Conservation (phyloP, 108 stramenopile species). For the Asterionellopsis glacialis region DNA sequence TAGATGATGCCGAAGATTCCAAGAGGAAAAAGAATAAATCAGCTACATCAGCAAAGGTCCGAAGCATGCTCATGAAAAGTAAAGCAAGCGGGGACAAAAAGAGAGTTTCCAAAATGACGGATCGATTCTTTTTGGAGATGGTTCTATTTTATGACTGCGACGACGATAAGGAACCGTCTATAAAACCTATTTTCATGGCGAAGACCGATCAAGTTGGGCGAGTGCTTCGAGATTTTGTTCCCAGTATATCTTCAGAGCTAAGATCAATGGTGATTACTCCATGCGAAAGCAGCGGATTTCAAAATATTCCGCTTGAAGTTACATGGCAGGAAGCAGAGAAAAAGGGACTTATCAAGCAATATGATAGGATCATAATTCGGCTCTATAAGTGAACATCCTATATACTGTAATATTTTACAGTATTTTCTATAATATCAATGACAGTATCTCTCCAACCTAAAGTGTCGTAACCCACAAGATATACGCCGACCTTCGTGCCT, state of each 20-base stretch:
- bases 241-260: conserved; percentile 1
- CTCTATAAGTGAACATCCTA: background rate
- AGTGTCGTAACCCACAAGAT: no score
- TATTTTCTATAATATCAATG: no score
- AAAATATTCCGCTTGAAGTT: background rate
- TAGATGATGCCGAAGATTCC: conserved; percentile 11
- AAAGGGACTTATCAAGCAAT: conserved; percentile 28
- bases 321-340: conserved; percentile 28
- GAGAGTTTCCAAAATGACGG: conserved; percentile 26
- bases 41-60: conserved; percentile 28
- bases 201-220: conserved; percentile 36
- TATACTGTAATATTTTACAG: no score
- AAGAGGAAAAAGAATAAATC: conserved; percentile 21
- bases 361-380: conserved; percentile 37
- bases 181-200: conserved; percentile 24
- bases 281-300: no score
- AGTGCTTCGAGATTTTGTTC: conserved; percentile 18
- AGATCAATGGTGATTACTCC: conserved; percentile 18
- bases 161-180: conserved; percentile 1
- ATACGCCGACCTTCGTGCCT: no score
- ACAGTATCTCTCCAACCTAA: no score
- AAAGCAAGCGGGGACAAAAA: conserved; percentile 43
- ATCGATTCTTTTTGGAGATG: conserved; percentile 48
- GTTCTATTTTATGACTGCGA: conserved; percentile 27
- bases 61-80: conserved; percentile 47